phyloP scores from a whole-genome alignment of 495 filamentous ascomycete species.

The Penicillium pulvis region DNA sequence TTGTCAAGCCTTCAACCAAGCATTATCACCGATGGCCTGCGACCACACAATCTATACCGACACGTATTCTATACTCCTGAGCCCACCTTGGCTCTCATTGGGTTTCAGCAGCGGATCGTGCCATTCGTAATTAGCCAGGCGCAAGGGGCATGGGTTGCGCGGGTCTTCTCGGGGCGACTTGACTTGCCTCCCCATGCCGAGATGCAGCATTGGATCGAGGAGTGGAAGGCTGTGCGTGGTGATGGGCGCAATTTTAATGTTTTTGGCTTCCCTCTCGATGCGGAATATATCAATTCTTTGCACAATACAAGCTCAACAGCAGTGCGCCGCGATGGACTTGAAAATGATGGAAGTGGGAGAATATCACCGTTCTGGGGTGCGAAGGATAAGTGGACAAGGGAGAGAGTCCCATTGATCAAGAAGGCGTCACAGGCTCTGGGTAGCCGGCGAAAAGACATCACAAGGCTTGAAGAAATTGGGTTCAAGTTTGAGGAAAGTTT shows the following conservation, averaged over 20 bases:
- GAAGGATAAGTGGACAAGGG: slow-evolving; percentile 15
- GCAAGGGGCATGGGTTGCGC: slow-evolving; percentile 16
- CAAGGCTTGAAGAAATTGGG: slow-evolving; percentile 9
- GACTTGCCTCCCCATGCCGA: slow-evolving; percentile 3
- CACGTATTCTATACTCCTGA: slow-evolving; percentile 12
- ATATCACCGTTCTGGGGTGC: slow-evolving; percentile 10
- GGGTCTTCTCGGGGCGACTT: slow-evolving; percentile 10
- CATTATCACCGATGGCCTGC: slow-evolving; percentile 12
- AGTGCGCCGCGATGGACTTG: slow-evolving; percentile 3
- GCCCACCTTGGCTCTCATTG: slow-evolving; percentile 12
- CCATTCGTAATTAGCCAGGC: slow-evolving; percentile 17
- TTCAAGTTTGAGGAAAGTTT: slow-evolving; percentile 6
- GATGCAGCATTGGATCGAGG: slow-evolving; percentile 14
- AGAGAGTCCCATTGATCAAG: slow-evolving; percentile 14
- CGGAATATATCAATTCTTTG: slow-evolving; percentile 13
- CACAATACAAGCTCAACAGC: slow-evolving; percentile 3
- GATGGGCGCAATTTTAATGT: slow-evolving; percentile 10
- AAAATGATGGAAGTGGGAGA: slow-evolving; percentile 9
- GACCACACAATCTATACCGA: slow-evolving; percentile 12
- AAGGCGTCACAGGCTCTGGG: slow-evolving; percentile 13
- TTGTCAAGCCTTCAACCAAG: slow-evolving; percentile 9
- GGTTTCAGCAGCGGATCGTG: slow-evolving; percentile 14
- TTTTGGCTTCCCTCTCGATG: slow-evolving; percentile 15
- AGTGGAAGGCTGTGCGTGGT: slow-evolving; percentile 7
- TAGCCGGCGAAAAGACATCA: slow-evolving; percentile 1